Percentiles rank a stretch among this genome's conserved stretches.
Evolutionary conservation across 2,329 filamentous ascomycete species (phyloP).

Genomic region (Alternaria sp.): DNA sequence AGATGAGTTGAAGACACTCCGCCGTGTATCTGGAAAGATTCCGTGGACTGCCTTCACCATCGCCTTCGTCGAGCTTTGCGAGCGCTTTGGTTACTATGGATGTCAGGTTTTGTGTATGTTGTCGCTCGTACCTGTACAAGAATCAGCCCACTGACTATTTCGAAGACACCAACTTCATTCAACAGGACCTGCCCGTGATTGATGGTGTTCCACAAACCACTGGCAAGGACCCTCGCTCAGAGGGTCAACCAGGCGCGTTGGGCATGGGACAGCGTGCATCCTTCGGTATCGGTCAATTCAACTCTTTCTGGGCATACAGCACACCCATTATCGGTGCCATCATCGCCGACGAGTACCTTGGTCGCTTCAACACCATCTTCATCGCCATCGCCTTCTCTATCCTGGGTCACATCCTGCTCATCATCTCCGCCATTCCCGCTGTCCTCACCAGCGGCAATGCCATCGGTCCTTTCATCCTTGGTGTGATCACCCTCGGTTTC

Average conservation of each 20-base stretch:
- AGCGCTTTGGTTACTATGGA: conserved; percentile 80
- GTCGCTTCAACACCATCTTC: conserved; percentile 68
- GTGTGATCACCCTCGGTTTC: conserved; percentile 56
- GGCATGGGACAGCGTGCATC: conserved; percentile 47
- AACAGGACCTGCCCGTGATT: conserved; percentile 44
- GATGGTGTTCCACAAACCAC: conserved; percentile 42
- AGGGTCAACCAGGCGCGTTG: conserved; percentile 45
- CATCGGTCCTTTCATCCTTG: conserved; percentile 59
- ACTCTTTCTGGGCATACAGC: conserved; percentile 50
- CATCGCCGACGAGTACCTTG: conserved; percentile 64
- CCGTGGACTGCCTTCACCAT: conserved; percentile 72
- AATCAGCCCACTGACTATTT: conserved; percentile 3
- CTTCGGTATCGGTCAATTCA: conserved; percentile 47
- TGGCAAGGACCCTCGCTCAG: conserved; percentile 33
- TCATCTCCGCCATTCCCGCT: conserved; percentile 61
- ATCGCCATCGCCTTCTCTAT: conserved; percentile 55
- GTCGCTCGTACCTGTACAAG: background rate
- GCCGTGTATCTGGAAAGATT: conserved; percentile 68
- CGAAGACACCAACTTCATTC: conserved; percentile 50
- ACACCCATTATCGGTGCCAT: conserved; percentile 60
- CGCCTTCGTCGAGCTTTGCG: conserved; percentile 75
- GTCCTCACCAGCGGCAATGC: conserved; percentile 51
- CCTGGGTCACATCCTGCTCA: conserved; percentile 61
- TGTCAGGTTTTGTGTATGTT: conserved; percentile 68
- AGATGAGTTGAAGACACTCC: conserved; percentile 67